A percentile compares a stretch with the other conserved stretches of the same genome.
Conservation (phyloP, 306 rosid species). For the Castanea crenata region DNA sequence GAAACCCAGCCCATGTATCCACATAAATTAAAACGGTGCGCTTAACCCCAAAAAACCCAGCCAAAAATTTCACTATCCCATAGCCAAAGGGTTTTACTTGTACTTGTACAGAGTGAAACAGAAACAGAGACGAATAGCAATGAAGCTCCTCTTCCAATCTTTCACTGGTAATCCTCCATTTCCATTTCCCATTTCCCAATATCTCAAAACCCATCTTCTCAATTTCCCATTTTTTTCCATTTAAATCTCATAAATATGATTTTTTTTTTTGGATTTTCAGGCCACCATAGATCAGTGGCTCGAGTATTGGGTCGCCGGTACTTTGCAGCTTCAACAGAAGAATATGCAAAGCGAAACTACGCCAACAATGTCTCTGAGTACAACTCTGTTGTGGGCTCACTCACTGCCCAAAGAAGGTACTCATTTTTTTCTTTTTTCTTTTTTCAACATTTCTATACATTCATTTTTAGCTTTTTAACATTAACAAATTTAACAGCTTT, state of each 20-base stretch:
- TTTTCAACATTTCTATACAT: neutral
- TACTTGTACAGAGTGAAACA: neutral
- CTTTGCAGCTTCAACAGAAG: conserved; percentile 52
- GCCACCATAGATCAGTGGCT: conserved; percentile 39
- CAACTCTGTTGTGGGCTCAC: conserved; percentile 67
- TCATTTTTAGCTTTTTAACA: neutral
- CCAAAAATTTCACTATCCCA: neutral
- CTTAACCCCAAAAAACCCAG: too few species aligned
- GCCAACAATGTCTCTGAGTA: conserved; percentile 78
- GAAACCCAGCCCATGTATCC: too few species aligned
- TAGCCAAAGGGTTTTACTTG: conserved; percentile 29
- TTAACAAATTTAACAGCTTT: too few species aligned
- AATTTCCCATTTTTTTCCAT: neutral
- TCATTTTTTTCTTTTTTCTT: neutral
- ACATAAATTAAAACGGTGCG: too few species aligned
- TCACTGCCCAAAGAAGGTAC: conserved; percentile 66
- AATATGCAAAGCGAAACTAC: conserved; percentile 64
- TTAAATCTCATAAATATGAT: neutral
- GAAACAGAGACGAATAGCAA: conserved; percentile 13
- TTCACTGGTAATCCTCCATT: conserved; percentile 35
- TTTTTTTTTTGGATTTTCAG: conserved; percentile 24
- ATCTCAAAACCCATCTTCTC: too few species aligned
- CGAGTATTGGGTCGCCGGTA: conserved; percentile 51
- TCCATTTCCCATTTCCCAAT: neutral
- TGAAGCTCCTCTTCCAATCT: conserved; percentile 71